These are phyloP conservation scores for Torulaspora quercuum DNA, from an alignment of 805 yeast genomes.

Conservation along the genomic window DNA sequence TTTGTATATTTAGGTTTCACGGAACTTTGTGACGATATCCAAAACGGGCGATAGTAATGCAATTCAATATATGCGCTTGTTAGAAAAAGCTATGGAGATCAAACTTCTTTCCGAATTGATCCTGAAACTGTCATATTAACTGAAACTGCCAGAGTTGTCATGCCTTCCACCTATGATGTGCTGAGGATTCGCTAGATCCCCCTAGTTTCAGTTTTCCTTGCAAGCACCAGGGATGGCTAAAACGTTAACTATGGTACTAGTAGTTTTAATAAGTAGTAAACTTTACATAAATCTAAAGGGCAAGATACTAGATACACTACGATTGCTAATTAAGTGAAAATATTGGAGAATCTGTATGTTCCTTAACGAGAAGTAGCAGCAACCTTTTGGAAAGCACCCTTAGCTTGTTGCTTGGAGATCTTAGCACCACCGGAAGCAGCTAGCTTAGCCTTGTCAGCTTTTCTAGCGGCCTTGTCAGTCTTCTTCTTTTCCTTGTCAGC, in stretches of 20 bases:
- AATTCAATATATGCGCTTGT: too few relatives aligned
- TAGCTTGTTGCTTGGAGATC: constrained; percentile 93
- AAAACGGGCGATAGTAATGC: constrained; percentile 6
- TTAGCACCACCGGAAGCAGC: constrained; percentile 73
- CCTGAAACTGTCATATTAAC: too few relatives aligned
- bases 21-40: constrained; percentile 2
- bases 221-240: too few relatives aligned
- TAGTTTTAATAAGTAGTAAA: constrained; percentile 9
- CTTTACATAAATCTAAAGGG: constrained; percentile 10
- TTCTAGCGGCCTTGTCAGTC: constrained; percentile 90
- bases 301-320: constrained; percentile 11
- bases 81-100: too few relatives aligned
- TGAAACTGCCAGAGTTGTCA: too few relatives aligned
- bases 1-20: too few relatives aligned
- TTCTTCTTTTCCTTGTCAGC: constrained; percentile 86
- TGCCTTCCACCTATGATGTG: too few relatives aligned
- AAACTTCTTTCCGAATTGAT: too few relatives aligned
- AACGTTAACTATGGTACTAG: too few relatives aligned
- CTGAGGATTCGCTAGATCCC: too few relatives aligned
- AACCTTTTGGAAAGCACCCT: constrained; percentile 98
- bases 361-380: constrained; percentile 93
- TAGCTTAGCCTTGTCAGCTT: constrained; percentile 83
- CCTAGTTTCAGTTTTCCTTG: too few relatives aligned
- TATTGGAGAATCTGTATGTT: constrained; percentile 8
- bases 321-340: constrained; percentile 11